Evolutionary conservation across 495 filamentous ascomycete genomes (phyloP).

Genomic region (Delitschia confertaspora): DNA sequence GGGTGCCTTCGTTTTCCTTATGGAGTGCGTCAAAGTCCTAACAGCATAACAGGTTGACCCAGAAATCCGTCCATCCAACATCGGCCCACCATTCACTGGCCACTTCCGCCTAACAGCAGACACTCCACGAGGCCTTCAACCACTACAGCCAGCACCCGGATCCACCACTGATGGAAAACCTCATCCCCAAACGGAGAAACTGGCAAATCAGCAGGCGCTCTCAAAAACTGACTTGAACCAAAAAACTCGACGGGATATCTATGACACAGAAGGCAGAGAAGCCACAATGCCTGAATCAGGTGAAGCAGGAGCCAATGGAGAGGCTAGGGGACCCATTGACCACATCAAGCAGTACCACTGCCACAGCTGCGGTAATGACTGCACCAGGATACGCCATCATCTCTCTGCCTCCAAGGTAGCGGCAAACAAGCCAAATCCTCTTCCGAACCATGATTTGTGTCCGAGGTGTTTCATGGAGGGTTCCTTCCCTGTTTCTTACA

Average conservation of each 20-base stretch:
- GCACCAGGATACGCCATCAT: constrained; percentile 85
- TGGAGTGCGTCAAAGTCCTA: constrained; percentile 6
- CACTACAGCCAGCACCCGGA: constrained; percentile 82
- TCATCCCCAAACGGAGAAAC: constrained; percentile 63
- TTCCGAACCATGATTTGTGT: constrained; percentile 75
- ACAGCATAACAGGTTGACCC: constrained; percentile 67
- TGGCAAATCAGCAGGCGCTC: constrained; percentile 56
- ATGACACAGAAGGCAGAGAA: constrained; percentile 85
- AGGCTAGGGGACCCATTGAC: constrained; percentile 41
- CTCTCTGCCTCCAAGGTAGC: constrained; percentile 55
- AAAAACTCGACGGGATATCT: constrained; percentile 87
- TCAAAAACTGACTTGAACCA: constrained; percentile 76
- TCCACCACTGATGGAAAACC: constrained; percentile 64
- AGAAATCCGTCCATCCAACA: constrained; percentile 86
- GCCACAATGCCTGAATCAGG: constrained; percentile 45
- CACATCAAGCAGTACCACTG: constrained; percentile 67
- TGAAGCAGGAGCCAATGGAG: constrained; percentile 62
- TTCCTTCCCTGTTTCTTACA: constrained; percentile 65
- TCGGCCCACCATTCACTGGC: constrained; percentile 92
- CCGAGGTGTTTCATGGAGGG: constrained; percentile 80
- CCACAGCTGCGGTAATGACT: constrained; percentile 85
- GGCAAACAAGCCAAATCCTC: constrained; percentile 45
- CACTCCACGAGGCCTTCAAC: constrained; percentile 87
- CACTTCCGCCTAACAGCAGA: constrained; percentile 94
- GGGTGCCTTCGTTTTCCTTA: constrained; percentile 22